phyloP scores from a whole-genome alignment of 331 rosid species.

The Telfairia occidentalis region DNA sequence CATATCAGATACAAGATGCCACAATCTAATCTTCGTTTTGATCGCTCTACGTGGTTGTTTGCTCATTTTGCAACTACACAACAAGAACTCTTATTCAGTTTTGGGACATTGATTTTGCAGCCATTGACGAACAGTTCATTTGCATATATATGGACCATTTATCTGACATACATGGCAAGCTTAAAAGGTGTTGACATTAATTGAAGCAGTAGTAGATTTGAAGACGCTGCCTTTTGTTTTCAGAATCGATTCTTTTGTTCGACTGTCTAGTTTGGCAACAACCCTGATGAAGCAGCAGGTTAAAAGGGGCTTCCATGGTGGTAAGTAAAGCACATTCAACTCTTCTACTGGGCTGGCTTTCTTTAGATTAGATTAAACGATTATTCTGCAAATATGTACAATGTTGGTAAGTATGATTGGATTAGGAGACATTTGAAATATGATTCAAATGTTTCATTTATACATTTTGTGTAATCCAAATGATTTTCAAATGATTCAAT shows the following conservation, averaged over 20 bases:
- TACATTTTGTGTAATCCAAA: neutral
- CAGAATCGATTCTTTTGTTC: neutral
- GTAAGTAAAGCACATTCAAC: neutral
- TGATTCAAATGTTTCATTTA: neutral
- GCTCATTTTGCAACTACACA: neutral
- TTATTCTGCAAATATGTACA: neutral
- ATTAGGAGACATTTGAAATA: neutral
- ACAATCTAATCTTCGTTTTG: neutral
- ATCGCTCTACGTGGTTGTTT: neutral
- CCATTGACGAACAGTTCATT: slow-evolving; percentile 60
- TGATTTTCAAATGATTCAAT: neutral
- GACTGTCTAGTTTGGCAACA: neutral
- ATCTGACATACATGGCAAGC: slow-evolving; percentile 72
- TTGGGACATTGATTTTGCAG: slow-evolving; percentile 29
- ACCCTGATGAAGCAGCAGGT: neutral
- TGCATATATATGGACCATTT: slow-evolving; percentile 59
- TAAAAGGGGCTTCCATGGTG: neutral
- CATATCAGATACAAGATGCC: neutral
- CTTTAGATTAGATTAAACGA: neutral
- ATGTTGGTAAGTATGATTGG: neutral
- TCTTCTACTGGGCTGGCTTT: neutral
- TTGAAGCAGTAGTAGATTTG: neutral
- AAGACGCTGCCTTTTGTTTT: slow-evolving; percentile 5
- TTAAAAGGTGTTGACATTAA: slow-evolving; percentile 16
- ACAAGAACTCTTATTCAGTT: slow-evolving; percentile 3